Base-by-base conservation (phyloP, 2,329 filamentous ascomycete genomes). In the Aphanoascus verrucosus region DNA sequence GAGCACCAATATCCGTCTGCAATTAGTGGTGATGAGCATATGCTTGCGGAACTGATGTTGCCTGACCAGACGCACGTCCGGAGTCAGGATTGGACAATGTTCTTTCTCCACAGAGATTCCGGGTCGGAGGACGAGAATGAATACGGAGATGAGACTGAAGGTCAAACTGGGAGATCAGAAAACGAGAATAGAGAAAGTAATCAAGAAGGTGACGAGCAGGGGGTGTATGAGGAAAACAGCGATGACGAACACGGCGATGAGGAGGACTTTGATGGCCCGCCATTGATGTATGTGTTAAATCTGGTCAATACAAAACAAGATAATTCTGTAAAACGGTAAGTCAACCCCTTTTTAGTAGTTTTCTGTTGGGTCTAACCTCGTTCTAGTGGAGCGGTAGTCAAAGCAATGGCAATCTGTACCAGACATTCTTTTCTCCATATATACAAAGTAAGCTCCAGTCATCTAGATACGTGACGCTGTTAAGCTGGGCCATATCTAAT, bases 341-440 rank as follows among this genome's bases (percentile, higher is more conserved):
- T 62, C 11, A 46, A 8, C 37, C 43, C 28, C 28, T 9, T 40
- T n/a, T 49, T 38, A 7, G 8, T 47, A 20, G n/a, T 40, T 38
- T 17, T 43, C 28, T 15, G 45, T 15, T 34, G 28, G 54, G 60
- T 50, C 62, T 61, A 50, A 58, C 41, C 41, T 42, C 32, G 38
- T 28, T 45, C 28, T 57, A 84, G 93, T 78, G 93, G 93, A 55
- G 93, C 93, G 17, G 79, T 96, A 48, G 91, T 97, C 55, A 97
- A 97, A 68, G 88, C 93, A 41, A 98, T 98, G 93, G 93, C 93
- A 31, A 96, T 98, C 61, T 98, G 93, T 74, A 98, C 93, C 6
- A 79, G 93, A 42, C 93, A 98, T 74, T 90, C 93, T 2, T 98
- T 98, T 70, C 74, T 98, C 60, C 93, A 98, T 71, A 98, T 98